Conservation (phyloP, 768 basidiomycete genomes). For the Tricholoma bakamatsutake region DNA sequence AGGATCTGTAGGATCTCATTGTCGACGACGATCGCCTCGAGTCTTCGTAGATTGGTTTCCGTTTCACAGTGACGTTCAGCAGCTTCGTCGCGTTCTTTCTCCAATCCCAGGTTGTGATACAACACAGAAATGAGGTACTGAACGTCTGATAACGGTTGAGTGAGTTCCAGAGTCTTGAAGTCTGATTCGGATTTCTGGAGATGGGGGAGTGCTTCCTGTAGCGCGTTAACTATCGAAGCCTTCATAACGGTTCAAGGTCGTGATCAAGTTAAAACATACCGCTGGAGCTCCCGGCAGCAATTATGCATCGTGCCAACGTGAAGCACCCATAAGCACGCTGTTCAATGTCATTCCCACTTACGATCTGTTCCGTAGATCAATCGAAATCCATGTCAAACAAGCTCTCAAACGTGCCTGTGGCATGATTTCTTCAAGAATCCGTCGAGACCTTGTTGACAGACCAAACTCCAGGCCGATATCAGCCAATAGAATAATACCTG, state of each 20-base stretch:
- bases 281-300: conserved; percentile 46
- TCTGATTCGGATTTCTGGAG: conserved; percentile 62
- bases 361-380: conserved; percentile 39
- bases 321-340: conserved; percentile 72
- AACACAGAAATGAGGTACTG: conserved; percentile 68
- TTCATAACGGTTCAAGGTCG: neutral
- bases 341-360: conserved; percentile 68
- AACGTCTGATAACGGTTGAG: conserved; percentile 55
- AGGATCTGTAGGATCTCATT: conserved; percentile 49
- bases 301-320: conserved; percentile 67
- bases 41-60: conserved; percentile 30
- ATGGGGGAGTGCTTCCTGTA: conserved; percentile 55
- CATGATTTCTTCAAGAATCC: conserved; percentile 71
- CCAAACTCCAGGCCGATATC: conserved; percentile 76
- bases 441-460: conserved; percentile 58
- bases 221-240: conserved; percentile 27
- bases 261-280: conserved; percentile 26
- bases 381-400: neutral
- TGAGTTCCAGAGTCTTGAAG: conserved; percentile 53
- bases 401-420: conserved; percentile 53
- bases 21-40: conserved; percentile 42
- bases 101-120: conserved; percentile 62
- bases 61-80: conserved; percentile 44
- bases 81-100: conserved; percentile 47
- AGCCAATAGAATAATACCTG: conserved; percentile 65